Evolutionary conservation across 805 yeast genomes (phyloP), one percentile per base, ranked within the genome.

Genomic region (Metschnikowia lachancei): DNA sequence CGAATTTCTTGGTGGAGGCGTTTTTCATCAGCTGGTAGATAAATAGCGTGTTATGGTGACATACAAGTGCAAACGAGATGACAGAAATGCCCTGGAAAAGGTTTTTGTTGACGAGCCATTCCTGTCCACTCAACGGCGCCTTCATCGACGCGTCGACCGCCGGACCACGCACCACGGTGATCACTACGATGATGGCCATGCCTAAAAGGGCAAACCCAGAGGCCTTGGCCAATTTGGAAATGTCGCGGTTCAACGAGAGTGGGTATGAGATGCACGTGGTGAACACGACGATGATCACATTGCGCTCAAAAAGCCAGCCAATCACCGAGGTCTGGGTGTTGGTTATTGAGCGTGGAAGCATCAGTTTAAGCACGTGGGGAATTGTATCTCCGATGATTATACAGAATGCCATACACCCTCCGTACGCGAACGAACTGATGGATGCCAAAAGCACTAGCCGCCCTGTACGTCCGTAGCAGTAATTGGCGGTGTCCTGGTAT

Each of bases 351-450:
- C 55, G 50, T 0, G 86, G 83, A 48, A 88, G 75, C 29, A 88
- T 61, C 3, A 89, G 79, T 46, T 81, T 70, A 39, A 92, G 63
- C 3, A 91, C 96, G 63, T 89, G 96, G 0, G 98, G 97, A 30
- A 92, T 82, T 0, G 97, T 87, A 59, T 91, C 98, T 17, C 98
- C 98, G 28, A 91, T 89, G 54, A 91, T 92, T 43, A 91, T 91
- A 50, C 96, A 87, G 65, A 89, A 92, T 2, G 97, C 97, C 74
- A 89, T 82, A 50, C 89, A 81, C 0, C 98, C 98, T 20, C 98
- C 97, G 59, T 88, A 83, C 1, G 98, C 97, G 72, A 91, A 91
- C 4, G 87, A 70, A 1, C 94, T 90, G 61, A 91, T 95, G 0
- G 95, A 80, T 2, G 85, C 56, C 20, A 91, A 72, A 26, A 91